phyloP scores from a whole-genome alignment of 345 rosid species.

The Excoecaria cochinchinensis region DNA sequence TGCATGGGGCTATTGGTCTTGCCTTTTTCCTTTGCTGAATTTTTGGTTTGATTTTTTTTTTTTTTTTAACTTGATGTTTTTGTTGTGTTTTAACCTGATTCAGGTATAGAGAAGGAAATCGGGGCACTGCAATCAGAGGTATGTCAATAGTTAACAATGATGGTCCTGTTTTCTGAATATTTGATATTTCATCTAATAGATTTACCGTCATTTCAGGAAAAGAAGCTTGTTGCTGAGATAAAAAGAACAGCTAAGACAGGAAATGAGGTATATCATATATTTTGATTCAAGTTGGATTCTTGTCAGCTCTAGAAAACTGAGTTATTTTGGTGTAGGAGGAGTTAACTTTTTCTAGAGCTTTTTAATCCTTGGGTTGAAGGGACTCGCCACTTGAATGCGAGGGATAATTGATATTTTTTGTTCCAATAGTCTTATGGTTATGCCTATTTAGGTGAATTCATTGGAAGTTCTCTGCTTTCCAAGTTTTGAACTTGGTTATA shows the following conservation, averaged over 20 bases:
- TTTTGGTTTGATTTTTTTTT: background rate
- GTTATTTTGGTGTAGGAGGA: background rate
- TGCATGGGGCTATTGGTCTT: background rate
- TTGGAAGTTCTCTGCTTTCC: background rate
- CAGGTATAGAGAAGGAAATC: constrained; percentile 95
- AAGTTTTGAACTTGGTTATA: background rate
- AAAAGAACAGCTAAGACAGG: constrained; percentile 92
- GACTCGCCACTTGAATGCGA: background rate
- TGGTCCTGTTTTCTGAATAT: constrained; percentile 3
- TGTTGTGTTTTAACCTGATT: constrained; percentile 18
- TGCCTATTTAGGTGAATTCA: background rate
- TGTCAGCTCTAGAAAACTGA: constrained; percentile 6
- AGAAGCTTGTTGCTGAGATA: constrained; percentile 89
- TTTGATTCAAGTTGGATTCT: constrained; percentile 1
- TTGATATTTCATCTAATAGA: constrained; percentile 10
- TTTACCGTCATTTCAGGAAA: constrained; percentile 57
- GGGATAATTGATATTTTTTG: background rate
- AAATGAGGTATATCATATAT: constrained; percentile 59
- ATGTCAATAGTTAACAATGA: constrained; percentile 24
- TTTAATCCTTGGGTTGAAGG: background rate
- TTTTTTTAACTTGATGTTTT: constrained; percentile 14
- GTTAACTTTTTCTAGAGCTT: background rate
- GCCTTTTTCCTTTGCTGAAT: background rate
- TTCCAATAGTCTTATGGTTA: background rate
- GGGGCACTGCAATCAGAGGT: constrained; percentile 80